Conservation (phyloP, 257 asterid species). For the Salvia splendens region DNA sequence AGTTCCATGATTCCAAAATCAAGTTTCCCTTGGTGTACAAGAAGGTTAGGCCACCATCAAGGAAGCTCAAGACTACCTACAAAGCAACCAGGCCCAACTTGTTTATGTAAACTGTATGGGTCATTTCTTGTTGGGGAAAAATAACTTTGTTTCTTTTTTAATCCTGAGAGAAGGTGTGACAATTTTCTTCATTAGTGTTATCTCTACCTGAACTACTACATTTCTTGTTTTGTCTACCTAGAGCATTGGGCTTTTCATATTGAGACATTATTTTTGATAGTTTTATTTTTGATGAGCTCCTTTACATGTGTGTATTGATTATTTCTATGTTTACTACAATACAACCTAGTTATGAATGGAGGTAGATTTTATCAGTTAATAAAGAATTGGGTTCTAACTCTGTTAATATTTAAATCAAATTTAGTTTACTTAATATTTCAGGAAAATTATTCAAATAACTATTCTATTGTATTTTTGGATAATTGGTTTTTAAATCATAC, state of each 20-base stretch:
- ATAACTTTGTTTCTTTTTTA: neutral
- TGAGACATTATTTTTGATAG: neutral
- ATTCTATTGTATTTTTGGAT: no score
- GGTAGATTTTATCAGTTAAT: no score
- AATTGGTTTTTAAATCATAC: no score
- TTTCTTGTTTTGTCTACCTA: slow-evolving; percentile 24
- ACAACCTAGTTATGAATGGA: no score
- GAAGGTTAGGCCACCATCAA: slow-evolving; percentile 69
- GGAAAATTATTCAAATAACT: no score
- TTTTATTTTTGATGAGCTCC: no score
- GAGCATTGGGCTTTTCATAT: slow-evolving; percentile 4
- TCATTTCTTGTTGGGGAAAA: slow-evolving; percentile 1
- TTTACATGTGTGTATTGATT: no score
- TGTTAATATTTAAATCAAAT: no score
- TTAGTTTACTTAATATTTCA: no score
- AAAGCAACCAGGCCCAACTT: slow-evolving; percentile 70
- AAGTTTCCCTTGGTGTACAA: slow-evolving; percentile 74
- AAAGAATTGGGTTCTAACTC: no score
- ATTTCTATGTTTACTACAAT: no score
- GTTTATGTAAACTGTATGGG: slow-evolving; percentile 45
- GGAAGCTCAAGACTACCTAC: slow-evolving; percentile 72
- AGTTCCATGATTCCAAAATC: slow-evolving; percentile 77
- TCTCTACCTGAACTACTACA: slow-evolving; percentile 12
- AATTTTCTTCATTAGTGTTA: slow-evolving; percentile 4
- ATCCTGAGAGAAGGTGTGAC: neutral